Evolutionary conservation across 192 early-diverging fungal genomes (phyloP), one percentile per base, ranked within the genome.

Genomic region (Backusella liffmaniae): DNA sequence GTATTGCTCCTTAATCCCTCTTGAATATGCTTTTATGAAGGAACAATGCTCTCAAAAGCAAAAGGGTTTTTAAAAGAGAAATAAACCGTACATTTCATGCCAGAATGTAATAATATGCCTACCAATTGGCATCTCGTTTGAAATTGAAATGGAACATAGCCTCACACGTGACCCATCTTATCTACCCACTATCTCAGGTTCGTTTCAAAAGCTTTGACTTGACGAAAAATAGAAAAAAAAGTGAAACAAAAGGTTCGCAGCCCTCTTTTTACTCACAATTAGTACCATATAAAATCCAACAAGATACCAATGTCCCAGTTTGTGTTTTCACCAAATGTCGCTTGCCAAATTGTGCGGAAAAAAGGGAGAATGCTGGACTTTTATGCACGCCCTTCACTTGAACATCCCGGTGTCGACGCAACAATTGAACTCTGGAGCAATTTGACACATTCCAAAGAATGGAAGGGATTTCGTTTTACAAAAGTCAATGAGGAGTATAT

Each of bases 401-500:
- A 26, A 29, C 10, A 62, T 62, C 12, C 56, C 9, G 12, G 2
- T 29, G 9, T 1, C 3, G 56, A 29, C 23, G 26, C 56, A 26
- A 21, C 23, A 7, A 49, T 71, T 49, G 70, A 71, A 32, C 41
- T 71, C 21, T 71, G 70, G 70, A 29, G 23, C 30, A 71, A 71
- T 71, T 30, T 71, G 13, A 49, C 70, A 18, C 18, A 18, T 15
- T 15, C 18, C 26, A 49, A 49, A 2, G 21, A 71, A 18, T 71
- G 70, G 70, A 46, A 46, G 9, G 39, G 39, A 12, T 49, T 44
- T 71, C 42, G 18, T 6, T 71, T 71, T 67, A 35, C n/a, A 2
- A 35, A 34, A 1, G 8, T 16, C 35, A 32, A 32, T 67, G 18
- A 71, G 5, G 42, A 71, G 1, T 49, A 71, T 39, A n/a, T 29